phyloP scores from a whole-genome alignment of 2,329 filamentous ascomycete genomes.

The Fusarium begoniae region DNA sequence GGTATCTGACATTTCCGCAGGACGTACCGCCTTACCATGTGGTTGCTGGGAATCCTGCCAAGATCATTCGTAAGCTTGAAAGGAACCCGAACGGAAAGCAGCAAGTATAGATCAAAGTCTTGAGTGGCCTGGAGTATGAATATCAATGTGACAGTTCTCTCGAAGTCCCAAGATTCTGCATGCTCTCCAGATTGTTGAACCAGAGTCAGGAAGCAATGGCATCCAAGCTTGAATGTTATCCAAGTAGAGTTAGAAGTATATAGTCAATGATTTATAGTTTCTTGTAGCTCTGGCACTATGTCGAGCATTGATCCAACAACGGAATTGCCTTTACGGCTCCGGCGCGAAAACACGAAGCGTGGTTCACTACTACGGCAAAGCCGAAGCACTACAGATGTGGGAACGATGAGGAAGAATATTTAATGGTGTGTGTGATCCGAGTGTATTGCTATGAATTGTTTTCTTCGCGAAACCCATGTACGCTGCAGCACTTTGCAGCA shows the following conservation, averaged over 20 bases:
- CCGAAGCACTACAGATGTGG: not conserved
- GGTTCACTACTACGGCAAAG: not conserved
- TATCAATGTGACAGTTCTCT: not conserved
- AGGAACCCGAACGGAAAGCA: conserved; percentile 1
- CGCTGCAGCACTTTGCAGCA: not conserved
- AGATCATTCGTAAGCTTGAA: conserved; percentile 31
- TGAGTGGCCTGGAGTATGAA: not conserved
- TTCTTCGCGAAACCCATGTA: not conserved
- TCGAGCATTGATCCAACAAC: not conserved
- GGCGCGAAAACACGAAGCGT: not conserved
- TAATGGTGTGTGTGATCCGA: not conserved
- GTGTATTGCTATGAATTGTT: not conserved
- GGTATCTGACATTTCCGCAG: conserved; percentile 33
- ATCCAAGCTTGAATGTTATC: not conserved
- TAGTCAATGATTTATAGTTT: not conserved
- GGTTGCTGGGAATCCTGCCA: conserved; percentile 42
- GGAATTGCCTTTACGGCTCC: not conserved
- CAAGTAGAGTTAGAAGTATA: not conserved
- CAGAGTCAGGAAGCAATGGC: rapidly evolving
- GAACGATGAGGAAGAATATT: not conserved
- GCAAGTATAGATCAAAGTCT: not conserved
- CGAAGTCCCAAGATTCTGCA: not conserved
- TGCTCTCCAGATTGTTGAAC: not conserved
- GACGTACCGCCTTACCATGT: conserved; percentile 44
- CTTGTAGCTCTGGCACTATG: not conserved